Evolutionary conservation across 2,329 filamentous ascomycete genomes (phyloP).

Genomic region (Stromatinia cepivora): DNA sequence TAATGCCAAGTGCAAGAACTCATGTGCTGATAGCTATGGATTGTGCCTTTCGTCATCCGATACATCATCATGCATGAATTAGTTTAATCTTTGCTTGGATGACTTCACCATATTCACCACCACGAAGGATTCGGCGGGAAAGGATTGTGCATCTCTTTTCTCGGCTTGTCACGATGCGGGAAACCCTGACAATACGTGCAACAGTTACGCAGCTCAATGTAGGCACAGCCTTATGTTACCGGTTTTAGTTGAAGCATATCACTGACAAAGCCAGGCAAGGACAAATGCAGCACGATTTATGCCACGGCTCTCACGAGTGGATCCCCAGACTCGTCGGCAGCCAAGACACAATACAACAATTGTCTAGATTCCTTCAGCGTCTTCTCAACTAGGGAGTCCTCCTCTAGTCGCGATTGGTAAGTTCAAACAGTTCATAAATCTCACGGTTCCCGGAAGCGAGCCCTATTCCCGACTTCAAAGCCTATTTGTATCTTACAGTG

Average conservation of each 20-base stretch:
- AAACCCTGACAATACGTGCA: constrained; percentile 26
- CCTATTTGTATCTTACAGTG: not conserved
- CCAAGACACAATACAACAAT: constrained; percentile 27
- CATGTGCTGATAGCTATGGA: constrained; percentile 12
- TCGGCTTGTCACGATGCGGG: constrained; percentile 23
- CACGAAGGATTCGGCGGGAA: constrained; percentile 21
- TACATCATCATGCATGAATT: not conserved
- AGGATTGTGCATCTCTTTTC: constrained; percentile 27
- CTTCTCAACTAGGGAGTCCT: constrained; percentile 19
- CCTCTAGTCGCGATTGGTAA: constrained; percentile 1
- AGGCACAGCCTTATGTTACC: not conserved
- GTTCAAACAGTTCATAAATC: not conserved
- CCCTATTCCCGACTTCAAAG: not conserved
- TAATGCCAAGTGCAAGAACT: constrained; percentile 26
- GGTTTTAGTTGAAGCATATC: not conserved
- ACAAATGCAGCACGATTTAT: constrained; percentile 28
- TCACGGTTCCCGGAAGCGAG: not conserved
- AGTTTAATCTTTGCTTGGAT: constrained; percentile 21
- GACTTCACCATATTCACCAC: constrained; percentile 24
- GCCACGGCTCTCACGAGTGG: constrained; percentile 26
- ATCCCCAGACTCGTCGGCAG: constrained; percentile 16
- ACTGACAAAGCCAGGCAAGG: constrained; percentile 21
- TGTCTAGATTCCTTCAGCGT: constrained; percentile 28
- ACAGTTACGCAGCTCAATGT: constrained; percentile 25
- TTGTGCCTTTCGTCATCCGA: not conserved